Conservation (phyloP, 345 rosid genomes). For the Aquilaria sinensis region DNA sequence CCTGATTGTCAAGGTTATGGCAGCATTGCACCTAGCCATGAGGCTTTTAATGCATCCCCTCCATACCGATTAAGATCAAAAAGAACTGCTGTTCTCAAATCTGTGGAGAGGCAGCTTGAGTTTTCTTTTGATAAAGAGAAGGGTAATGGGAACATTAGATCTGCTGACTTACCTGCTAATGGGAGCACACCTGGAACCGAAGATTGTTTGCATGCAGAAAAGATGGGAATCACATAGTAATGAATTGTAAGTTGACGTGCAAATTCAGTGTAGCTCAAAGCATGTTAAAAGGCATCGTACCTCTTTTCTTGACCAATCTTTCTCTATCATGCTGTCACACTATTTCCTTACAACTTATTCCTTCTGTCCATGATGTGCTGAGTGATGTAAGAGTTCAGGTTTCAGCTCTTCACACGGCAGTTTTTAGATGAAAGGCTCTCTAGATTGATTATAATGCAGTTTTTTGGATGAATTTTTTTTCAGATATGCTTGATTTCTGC, state of each 20-base stretch:
- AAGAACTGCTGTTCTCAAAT: slow-evolving; percentile 68
- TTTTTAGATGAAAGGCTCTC: no score
- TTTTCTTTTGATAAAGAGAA: slow-evolving; percentile 48
- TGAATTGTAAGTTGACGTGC: slow-evolving; percentile 25
- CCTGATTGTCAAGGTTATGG: slow-evolving; percentile 29
- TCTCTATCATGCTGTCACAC: no score
- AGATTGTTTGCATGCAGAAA: slow-evolving; percentile 24
- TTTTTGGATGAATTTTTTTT: no score
- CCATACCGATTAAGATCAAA: slow-evolving; percentile 82
- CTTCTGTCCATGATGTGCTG: no score
- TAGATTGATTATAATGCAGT: no score
- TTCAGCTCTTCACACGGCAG: no score
- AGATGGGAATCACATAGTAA: slow-evolving; percentile 32
- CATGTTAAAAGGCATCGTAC: no score
- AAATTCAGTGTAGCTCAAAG: no score
- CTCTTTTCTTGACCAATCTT: neutral
- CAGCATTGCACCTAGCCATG: slow-evolving; percentile 27
- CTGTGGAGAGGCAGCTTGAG: slow-evolving; percentile 87
- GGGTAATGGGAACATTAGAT: slow-evolving; percentile 29
- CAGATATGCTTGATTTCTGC: no score
- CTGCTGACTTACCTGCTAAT: slow-evolving; percentile 23
- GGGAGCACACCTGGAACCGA: slow-evolving; percentile 26
- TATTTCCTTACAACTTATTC: no score
- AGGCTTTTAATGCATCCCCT: slow-evolving; percentile 76
- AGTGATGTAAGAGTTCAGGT: no score